Conservation (phyloP, 148 eudicot species). For the Fagopyrum tataricum region DNA sequence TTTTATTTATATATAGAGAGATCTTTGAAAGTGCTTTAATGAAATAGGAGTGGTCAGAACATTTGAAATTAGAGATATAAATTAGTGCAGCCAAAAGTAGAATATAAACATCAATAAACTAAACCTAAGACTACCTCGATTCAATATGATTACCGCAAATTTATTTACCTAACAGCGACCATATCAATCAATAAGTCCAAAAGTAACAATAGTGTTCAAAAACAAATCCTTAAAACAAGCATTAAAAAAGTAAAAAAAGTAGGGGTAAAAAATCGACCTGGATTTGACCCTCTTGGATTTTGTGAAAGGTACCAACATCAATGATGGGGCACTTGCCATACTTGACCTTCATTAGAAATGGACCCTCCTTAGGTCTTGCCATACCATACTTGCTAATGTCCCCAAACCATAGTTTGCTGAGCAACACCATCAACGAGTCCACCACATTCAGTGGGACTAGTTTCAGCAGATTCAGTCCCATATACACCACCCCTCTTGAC, state of each 20-base stretch:
- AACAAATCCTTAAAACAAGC: too few species aligned
- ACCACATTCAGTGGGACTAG: background rate
- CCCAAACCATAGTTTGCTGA: background rate
- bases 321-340: slow-evolving; percentile 66
- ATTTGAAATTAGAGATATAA: background rate
- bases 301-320: slow-evolving; percentile 51
- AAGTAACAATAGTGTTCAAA: too few species aligned
- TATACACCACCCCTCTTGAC: slow-evolving; percentile 33
- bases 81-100: too few species aligned
- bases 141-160: too few species aligned
- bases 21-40: too few species aligned
- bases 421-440: background rate
- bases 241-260: too few species aligned
- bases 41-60: background rate
- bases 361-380: background rate
- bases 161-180: background rate
- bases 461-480: slow-evolving; percentile 32
- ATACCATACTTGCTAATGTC: background rate
- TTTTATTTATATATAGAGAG: too few species aligned
- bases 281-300: slow-evolving; percentile 52
- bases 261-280: slow-evolving; percentile 28
- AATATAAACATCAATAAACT: too few species aligned
- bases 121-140: too few species aligned
- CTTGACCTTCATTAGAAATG: slow-evolving; percentile 7
- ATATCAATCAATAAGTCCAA: background rate